A percentile compares a stretch with the other conserved stretches of the same genome.
phyloP scores from a whole-genome alignment of 495 filamentous ascomycete species.

The Penicillium subrubescens region DNA sequence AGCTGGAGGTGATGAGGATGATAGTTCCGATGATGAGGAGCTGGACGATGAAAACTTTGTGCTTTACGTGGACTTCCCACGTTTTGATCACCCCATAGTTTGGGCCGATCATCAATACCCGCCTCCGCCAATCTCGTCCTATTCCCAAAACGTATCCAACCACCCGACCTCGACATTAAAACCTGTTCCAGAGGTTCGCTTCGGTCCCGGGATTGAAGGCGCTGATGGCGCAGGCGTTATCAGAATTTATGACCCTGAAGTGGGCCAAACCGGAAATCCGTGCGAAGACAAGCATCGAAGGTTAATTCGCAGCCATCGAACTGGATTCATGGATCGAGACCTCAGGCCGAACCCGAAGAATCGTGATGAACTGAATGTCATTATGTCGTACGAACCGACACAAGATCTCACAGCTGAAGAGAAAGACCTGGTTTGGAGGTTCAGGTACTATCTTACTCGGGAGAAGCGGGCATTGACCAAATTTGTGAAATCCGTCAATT shows the following conservation, averaged over 20 bases:
- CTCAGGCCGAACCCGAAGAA: conserved; percentile 96
- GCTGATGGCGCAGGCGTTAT: conserved; percentile 60
- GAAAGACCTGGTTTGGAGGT: conserved; percentile 96
- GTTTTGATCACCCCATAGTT: conserved; percentile 94
- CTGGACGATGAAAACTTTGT: conserved; percentile 62
- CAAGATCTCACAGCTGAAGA: conserved; percentile 85
- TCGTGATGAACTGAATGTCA: conserved; percentile 86
- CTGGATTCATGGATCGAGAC: conserved; percentile 88
- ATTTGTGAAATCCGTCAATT: conserved; percentile 95
- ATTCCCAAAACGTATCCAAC: conserved; percentile 60
- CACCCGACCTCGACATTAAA: conserved; percentile 70
- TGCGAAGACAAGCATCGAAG: conserved; percentile 93
- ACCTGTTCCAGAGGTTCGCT: conserved; percentile 77
- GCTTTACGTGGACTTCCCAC: conserved; percentile 87
- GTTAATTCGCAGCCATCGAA: conserved; percentile 89
- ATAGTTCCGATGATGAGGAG: conserved; percentile 43
- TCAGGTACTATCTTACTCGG: conserved; percentile 86
- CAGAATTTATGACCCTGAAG: conserved; percentile 90
- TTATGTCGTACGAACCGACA: conserved; percentile 91
- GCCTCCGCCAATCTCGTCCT: conserved; percentile 74
- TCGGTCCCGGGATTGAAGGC: conserved; percentile 79
- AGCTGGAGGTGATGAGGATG: conserved; percentile 22
- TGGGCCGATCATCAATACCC: conserved; percentile 94
- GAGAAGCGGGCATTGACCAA: conserved; percentile 96
- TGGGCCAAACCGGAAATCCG: conserved; percentile 85